Evolutionary conservation across 176 grass and related monocot species (phyloP), one percentile per base, ranked within the genome.

Genomic region (Eremochloa ophiuroides): DNA sequence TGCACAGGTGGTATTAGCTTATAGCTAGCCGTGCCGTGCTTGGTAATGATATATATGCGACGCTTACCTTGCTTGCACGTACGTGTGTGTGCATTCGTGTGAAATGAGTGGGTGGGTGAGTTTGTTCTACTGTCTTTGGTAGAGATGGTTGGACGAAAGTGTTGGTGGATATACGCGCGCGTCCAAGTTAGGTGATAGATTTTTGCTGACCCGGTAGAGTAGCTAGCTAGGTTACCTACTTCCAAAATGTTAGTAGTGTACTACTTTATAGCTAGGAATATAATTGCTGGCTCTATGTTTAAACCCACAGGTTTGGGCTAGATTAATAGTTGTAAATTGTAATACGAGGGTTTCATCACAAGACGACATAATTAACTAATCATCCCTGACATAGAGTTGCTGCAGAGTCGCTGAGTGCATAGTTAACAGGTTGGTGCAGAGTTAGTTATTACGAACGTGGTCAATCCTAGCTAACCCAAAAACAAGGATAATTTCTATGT

Each of bases 121-220:
- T 80, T 80, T 68, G 77, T 80, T 69, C 66, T 69, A 69, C 66
- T 41, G 66, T 69, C 66, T 69, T 53, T 56, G 63, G 77, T 80
- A 66, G 46, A 79, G 62, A 66, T 80, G 43, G 77, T 25, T 80
- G 31, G 43, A n/a, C n/a, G n/a, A 30, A 68, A 65, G 10, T 20
- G 33, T 59, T 25, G 15, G 27, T 15, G 17, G 34, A n/a, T n/a
- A 15, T 39, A 23, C 50, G 47, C 2, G 17, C 51, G 51, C 64
- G 4, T 10, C 8, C 18, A 37, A 12, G 74, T 39, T 76, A 42
- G 65, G 35, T 77, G 55, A 26, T 12, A 3, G 20, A 68, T 18
- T 17, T 23, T 8, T 53, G 51, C 17, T 74, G 72, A 75, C 72
- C 22, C 10, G 6, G 48, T 77, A 77, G 71, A 74, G 75, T 63